Base-by-base conservation (phyloP, 2,329 filamentous ascomycete species). In the Aspergillus pseudonomiae region DNA sequence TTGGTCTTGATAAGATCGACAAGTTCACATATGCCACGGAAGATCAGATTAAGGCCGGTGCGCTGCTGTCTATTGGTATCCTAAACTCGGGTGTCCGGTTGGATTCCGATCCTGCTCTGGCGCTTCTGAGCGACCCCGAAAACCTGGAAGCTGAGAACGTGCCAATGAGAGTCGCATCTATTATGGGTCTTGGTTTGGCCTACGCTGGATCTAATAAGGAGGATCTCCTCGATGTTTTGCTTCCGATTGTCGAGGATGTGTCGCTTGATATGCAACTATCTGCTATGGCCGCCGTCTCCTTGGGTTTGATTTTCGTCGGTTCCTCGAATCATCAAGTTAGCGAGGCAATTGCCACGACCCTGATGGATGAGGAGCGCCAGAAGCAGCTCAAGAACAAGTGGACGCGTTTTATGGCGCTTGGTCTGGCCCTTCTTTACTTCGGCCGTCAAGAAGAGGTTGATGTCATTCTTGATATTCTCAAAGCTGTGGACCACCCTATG, bases 381-480 rank as follows among this genome's bases (percentile, higher is more conserved):
- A 90, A 87, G 73, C 94, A 97, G 77, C 84, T 99, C 65, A 97
- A 96, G 70, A 93, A 98, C 81, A 99, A 98, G 81, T 99, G 95
- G 95, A 95, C 94, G 36, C 89, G 95, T 21, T 99, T 99, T 82
- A 91, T 99, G 82, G 94, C 92, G 24, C 89, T 99, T 48, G 95
- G 95, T 68, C 86, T 99, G 66, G 95, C 94, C 1, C 86, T 99
- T 30, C 85, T 99, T 32, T 99, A 93, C 86, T 98, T 99, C 72
- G 95, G 95, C 45, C 90, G 93, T 68, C 95, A 99, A 80, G 95
- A 99, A 78, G 94, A 98, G 78, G 95, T 98, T n/a, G 95, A 99
- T 73, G 94, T 98, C 63, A 94, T 98, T 68, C 82, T 98, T 36
- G 95, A 99, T 81, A 97, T 95, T 0, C 86, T 99, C 61, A 99